A percentile compares a stretch with the other conserved stretches of the same genome.
phyloP scores from a whole-genome alignment of 1,284 basidiomycete species.

The Puccinia triticina region DNA sequence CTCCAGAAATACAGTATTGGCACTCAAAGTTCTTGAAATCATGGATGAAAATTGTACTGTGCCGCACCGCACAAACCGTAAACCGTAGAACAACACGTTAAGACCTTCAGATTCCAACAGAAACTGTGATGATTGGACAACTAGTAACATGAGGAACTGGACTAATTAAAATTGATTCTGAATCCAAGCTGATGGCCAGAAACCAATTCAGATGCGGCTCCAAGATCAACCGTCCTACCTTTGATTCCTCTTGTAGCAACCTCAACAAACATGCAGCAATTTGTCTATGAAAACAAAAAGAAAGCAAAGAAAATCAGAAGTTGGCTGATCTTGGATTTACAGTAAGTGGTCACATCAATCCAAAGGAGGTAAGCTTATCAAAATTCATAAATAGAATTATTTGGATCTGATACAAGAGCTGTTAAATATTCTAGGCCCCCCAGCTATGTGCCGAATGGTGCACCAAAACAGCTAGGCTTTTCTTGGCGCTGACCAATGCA shows the following conservation, averaged over 20 bases:
- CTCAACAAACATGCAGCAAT: not conserved
- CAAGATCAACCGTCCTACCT: not conserved
- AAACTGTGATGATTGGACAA: too few relatives aligned
- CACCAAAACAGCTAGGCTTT: too few relatives aligned
- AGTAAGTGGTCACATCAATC: not conserved
- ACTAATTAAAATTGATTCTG: too few relatives aligned
- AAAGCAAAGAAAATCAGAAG: not conserved
- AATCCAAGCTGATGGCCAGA: not conserved
- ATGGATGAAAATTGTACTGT: too few relatives aligned
- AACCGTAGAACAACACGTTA: too few relatives aligned
- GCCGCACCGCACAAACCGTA: too few relatives aligned
- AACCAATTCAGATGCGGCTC: not conserved
- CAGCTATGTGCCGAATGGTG: not conserved
- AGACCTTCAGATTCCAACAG: too few relatives aligned
- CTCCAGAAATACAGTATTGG: too few relatives aligned
- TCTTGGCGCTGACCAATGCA: not conserved
- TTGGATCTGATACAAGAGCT: not conserved
- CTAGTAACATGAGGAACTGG: too few relatives aligned
- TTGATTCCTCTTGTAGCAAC: constrained; percentile 12
- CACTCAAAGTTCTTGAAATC: too few relatives aligned
- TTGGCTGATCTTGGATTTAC: constrained; percentile 1
- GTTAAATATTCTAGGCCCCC: not conserved
- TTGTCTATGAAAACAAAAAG: not conserved
- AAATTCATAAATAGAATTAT: not conserved
- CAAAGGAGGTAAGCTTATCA: not conserved